Base-by-base conservation (phyloP, 305 asterid genomes). In the Fraxinus xanthoxyloides region DNA sequence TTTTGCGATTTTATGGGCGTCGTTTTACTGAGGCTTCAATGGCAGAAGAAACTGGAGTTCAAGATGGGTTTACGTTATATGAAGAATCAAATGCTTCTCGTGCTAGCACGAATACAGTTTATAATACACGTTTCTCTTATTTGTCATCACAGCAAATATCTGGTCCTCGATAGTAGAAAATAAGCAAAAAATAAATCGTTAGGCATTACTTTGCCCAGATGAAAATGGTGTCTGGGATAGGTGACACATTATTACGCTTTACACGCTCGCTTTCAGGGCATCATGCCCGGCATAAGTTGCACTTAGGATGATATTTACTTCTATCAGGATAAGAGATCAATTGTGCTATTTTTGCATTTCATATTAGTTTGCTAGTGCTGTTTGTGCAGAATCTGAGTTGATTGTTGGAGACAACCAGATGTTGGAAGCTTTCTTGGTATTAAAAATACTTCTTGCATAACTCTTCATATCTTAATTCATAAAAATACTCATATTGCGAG, bases 1-100 rank as follows among this genome's bases (percentile, higher is more conserved):
- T 90, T n/a, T 86, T 90, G 87, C 84, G 91, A 32, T 90, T 89
- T 78, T 92, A 90, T 28, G 95, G 95, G 2, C 86, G 90, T 0
- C 72, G 92, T 3, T 85, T 87, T 24, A 40, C 75, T 0, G 90
- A 86, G 86, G 86, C 86, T 63, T 82, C 93, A 0, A 3, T 3
- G 19, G 82, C 48, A 2, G 86, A 82, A 82, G 90, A 84, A 31
- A 72, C 24, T 10, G 85, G 83, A 77, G 85, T 77, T 9, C 35
- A 34, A 10, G 70, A 80, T 77, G 80, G 77, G 54, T 84, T 9
- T 2, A 34, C 80, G 35, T 75, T 80, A 1, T 79, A 81, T 80
- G 76, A 72, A 69, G 90, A 82, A 77, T 85, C 79, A 67, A 80
- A 83, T 80, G 85, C 78, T 77, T 48, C 82, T 31, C 73, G 69